Evolutionary conservation across 2,329 filamentous ascomycete genomes (phyloP).

Genomic region (Calonectria pauciramosa): DNA sequence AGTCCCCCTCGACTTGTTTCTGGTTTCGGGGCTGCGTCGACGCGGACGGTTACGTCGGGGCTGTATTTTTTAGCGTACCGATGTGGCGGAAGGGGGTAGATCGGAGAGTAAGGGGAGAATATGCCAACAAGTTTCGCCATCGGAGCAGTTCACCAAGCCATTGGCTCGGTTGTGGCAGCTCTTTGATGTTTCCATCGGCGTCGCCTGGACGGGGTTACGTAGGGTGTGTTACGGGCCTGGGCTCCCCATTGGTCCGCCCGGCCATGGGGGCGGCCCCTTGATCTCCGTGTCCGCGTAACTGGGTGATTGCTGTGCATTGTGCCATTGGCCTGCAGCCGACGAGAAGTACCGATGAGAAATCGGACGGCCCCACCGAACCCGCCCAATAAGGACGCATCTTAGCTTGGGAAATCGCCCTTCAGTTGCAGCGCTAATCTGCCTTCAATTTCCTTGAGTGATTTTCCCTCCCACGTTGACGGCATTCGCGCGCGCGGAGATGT

Average conservation of each 20-base stretch:
- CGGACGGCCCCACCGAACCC: background rate
- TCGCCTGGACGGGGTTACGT: background rate
- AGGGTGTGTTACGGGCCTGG: background rate
- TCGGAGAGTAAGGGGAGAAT: background rate
- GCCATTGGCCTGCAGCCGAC: background rate
- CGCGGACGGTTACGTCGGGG: background rate
- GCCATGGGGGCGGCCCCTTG: background rate
- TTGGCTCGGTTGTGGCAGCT: background rate
- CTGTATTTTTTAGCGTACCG: background rate
- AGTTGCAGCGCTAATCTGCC: background rate
- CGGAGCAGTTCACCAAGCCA: background rate
- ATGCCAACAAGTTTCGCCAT: background rate
- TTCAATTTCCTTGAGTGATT: background rate
- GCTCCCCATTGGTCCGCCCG: background rate
- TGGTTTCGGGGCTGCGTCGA: background rate
- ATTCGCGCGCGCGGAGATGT: slow-evolving; percentile 7
- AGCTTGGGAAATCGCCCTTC: background rate
- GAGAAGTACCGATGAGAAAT: background rate
- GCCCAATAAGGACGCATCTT: slow-evolving; percentile 3
- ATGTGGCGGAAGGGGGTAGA: background rate
- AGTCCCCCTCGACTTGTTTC: background rate
- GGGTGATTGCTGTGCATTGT: background rate
- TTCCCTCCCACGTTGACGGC: background rate
- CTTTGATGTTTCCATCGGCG: background rate
- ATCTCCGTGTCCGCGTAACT: slow-evolving; percentile 6